These are phyloP conservation scores for Trypethelium eluteriae DNA, from an alignment of 495 filamentous ascomycete genomes.

Conservation along the genomic window DNA sequence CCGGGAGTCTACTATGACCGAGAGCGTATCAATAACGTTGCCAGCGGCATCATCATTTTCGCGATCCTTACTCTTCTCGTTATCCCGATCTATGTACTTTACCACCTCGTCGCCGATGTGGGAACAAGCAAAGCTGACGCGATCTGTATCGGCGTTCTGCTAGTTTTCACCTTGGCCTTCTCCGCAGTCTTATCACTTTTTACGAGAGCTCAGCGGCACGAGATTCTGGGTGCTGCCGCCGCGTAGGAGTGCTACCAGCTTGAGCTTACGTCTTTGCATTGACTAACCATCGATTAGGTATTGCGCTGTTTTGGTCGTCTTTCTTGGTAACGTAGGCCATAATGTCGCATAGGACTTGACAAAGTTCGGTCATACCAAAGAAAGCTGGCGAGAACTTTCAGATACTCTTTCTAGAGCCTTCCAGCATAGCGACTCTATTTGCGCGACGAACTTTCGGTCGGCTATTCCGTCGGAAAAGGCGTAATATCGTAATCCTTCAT, in stretches of 20 bases:
- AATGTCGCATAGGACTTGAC: no score
- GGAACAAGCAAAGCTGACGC: conserved; percentile 5
- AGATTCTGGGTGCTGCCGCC: conserved; percentile 34
- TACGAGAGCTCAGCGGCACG: conserved; percentile 33
- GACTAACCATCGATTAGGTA: conserved; percentile 18
- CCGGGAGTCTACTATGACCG: conserved; percentile 14
- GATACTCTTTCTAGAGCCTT: no score
- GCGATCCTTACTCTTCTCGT: conserved; percentile 25
- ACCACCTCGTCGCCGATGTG: conserved; percentile 17
- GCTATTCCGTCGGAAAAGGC: no score
- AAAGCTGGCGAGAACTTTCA: no score
- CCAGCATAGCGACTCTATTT: no score
- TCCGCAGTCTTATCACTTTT: conserved; percentile 27
- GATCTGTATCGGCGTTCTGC: conserved; percentile 25
- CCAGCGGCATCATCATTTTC: conserved; percentile 22
- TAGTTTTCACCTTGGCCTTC: conserved; percentile 32
- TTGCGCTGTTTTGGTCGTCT: conserved; percentile 23
- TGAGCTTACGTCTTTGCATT: background rate
- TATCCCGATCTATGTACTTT: conserved; percentile 28
- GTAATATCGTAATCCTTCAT: no score
- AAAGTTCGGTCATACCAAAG: no score
- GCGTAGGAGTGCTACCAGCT: conserved; percentile 25
- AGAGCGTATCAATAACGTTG: conserved; percentile 18
- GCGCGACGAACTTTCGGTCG: no score
- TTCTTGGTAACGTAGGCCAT: conserved; percentile 18